Conservation (phyloP, 2,329 filamentous ascomycete species). For the Chalaropsis thielavioides region DNA sequence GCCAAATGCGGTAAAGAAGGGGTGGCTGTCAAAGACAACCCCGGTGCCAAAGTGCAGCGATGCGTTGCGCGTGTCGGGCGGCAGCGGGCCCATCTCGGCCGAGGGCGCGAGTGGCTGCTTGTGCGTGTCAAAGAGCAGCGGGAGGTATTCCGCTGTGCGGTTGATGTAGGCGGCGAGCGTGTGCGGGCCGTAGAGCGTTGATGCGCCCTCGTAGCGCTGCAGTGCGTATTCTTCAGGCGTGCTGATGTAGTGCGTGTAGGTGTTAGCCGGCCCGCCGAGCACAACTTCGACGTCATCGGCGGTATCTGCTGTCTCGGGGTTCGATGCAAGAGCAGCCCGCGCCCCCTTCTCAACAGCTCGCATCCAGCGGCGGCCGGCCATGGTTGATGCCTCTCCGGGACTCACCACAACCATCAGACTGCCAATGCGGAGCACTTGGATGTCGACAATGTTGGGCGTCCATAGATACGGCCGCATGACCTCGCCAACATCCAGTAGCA, state of each 20-base stretch:
- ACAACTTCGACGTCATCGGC: slow-evolving; percentile 12
- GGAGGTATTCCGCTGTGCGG: slow-evolving; percentile 49
- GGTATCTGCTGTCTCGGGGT: slow-evolving; percentile 47
- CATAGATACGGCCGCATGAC: slow-evolving; percentile 66
- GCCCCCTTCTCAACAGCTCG: slow-evolving; percentile 40
- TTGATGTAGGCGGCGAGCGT: slow-evolving; percentile 81
- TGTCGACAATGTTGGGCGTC: slow-evolving; percentile 82
- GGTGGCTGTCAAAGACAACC: slow-evolving; percentile 59
- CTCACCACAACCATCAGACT: slow-evolving; percentile 73
- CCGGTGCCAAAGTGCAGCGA: slow-evolving; percentile 67
- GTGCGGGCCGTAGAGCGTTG: slow-evolving; percentile 72
- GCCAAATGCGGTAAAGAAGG: slow-evolving; percentile 55
- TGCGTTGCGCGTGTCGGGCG: slow-evolving; percentile 64
- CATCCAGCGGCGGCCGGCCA: slow-evolving; percentile 81
- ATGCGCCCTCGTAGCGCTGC: slow-evolving; percentile 91
- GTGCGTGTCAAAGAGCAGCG: slow-evolving; percentile 26
- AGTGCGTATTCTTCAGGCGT: slow-evolving; percentile 54
- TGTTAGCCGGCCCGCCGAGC: slow-evolving; percentile 54
- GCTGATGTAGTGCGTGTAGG: slow-evolving; percentile 47
- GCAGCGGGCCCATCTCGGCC: slow-evolving; percentile 38
- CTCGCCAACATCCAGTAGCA: slow-evolving; percentile 78
- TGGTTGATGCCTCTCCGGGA: slow-evolving; percentile 80
- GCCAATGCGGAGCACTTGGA: slow-evolving; percentile 73
- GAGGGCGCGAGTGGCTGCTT: slow-evolving; percentile 25
- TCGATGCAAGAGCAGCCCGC: slow-evolving; percentile 18